Evolutionary conservation across 2,329 filamentous ascomycete species (phyloP), one percentile per base, ranked within the genome.

Genomic region (Trichoderma sp.): DNA sequence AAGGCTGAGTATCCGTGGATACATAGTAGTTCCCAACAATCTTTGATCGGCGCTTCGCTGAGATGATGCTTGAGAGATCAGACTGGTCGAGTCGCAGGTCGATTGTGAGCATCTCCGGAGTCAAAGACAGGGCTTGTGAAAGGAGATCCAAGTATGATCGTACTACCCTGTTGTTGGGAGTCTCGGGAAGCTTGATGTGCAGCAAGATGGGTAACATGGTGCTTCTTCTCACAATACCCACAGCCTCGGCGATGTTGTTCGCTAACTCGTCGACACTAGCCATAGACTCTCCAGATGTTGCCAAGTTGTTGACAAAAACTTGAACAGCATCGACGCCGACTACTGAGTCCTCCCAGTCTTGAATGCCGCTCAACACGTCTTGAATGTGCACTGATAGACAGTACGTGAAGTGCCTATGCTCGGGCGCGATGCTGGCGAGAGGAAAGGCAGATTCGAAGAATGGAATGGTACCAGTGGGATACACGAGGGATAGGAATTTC

Each of bases 401-500:
- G 19, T 62, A 62, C 14, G 59, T 62, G 7, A 62, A 62, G n/a
- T 45, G 41, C 10, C 59, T 54, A 15, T 63, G 41, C 10, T 63
- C 59, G 3, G 59, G 59, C 24, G 59, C 59, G 47, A 63, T 63
- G 41, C 59, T 63, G 4, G 59, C 59, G 24, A 63, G 59, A 7
- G 59, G 59, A 39, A 63, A 63, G 26, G 59, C 59, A n/a, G 59
- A 63, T 41, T 63, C 59, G n/a, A 63, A 55, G 19, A 63, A 63
- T 3, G 59, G 50, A 12, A 63, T 63, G 2, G 59, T 63, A 2
- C 59, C 59, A 5, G 19, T 6, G 26, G 59, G 59, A 19, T 63
- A 63, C 5, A 63, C 26, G 15, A 63, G 59, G 4, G 59, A 63
- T 1, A 63, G 5, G 15, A 63, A 63, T 10, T 63, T 63, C 3